Base-by-base conservation (phyloP, 192 early-diverging fungal genomes). In the Obelidium mucronatum region DNA sequence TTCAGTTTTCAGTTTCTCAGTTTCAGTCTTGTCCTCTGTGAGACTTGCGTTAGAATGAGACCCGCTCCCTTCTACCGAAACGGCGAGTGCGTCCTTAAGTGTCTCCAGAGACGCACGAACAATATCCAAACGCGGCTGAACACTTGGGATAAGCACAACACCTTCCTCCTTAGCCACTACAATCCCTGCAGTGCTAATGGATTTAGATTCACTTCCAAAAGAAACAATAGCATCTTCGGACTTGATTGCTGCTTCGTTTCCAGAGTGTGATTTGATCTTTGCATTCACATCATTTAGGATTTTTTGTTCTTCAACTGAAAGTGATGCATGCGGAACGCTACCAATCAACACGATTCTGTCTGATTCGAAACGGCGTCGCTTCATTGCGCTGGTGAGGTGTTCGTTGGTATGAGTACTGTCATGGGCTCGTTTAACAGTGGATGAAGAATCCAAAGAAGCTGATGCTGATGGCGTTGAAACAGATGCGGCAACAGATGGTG, bases 291-390 rank as follows among this genome's bases (percentile, higher is more conserved):
- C 67, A 26, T 44, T 30, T 44, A 68, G 52, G 11, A 68, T 44
- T 68, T 68, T 42, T 26, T 68, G 67, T 36, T 68, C 67, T 44
- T 39, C 3, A 2, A 68, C 31, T 2, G 30, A 35, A 26, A 68
- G 48, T 15, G 67, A 39, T 17, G 42, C 40, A n/a, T 40, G 19
- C 24, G 67, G 67, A 24, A 68, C 48, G 26, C 67, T 44, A 68
- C 30, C 67, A 31, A 68, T 52, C 8, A 68, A 26, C 8, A 68
- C 67, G 30, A 68, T 36, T 8, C 34, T 17, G 2, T 68, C 67
- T n/a, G n/a, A 13, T 24, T 40, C 39, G 13, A 24, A 19, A 6
- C 6, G 26, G 56, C 31, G 31, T 59, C 56, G n/a, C n/a, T 24
- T 33, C 56, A 24, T 33, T 59, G 8, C 13, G 15, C 26, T 19